Percentiles rank a stretch among this genome's conserved stretches.
Evolutionary conservation across 345 rosid genomes (phyloP).

Genomic region (Heritiera littoralis): DNA sequence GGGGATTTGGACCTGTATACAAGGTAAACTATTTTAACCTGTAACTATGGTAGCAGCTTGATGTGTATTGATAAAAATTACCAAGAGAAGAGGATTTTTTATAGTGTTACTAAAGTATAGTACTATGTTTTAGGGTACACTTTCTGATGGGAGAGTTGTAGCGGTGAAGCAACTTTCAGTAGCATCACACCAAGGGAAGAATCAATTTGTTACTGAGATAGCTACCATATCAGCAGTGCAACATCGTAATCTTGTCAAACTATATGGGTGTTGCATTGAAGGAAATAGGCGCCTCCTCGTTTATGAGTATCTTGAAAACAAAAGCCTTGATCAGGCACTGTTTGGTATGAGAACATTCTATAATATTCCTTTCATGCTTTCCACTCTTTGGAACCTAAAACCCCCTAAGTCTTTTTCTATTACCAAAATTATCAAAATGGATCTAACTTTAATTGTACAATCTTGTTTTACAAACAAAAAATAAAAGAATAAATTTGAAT

Average conservation of each 20-base stretch:
- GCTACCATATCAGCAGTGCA: constrained; percentile 52
- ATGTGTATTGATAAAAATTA: background rate
- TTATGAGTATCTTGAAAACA: constrained; percentile 73
- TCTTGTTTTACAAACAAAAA: background rate
- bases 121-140: constrained; percentile 30
- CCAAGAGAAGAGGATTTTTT: background rate
- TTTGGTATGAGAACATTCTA: constrained; percentile 41
- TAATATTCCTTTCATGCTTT: background rate
- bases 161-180: constrained; percentile 45
- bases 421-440: background rate
- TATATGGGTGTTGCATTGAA: constrained; percentile 71
- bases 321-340: constrained; percentile 73
- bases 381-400: background rate
- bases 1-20: constrained; percentile 46
- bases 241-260: constrained; percentile 69
- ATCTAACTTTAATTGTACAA: no score
- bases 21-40: constrained; percentile 27
- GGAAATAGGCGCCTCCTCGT: constrained; percentile 62
- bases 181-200: constrained; percentile 44
- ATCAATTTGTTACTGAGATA: constrained; percentile 40
- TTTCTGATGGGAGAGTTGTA: constrained; percentile 39
- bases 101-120: background rate
- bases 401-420: background rate
- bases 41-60: background rate
- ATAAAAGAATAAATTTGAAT: background rate